These are phyloP conservation scores for Globisporangium heterothallicum DNA, from an alignment of 352 stramenopile species.

Conservation along the genomic window DNA sequence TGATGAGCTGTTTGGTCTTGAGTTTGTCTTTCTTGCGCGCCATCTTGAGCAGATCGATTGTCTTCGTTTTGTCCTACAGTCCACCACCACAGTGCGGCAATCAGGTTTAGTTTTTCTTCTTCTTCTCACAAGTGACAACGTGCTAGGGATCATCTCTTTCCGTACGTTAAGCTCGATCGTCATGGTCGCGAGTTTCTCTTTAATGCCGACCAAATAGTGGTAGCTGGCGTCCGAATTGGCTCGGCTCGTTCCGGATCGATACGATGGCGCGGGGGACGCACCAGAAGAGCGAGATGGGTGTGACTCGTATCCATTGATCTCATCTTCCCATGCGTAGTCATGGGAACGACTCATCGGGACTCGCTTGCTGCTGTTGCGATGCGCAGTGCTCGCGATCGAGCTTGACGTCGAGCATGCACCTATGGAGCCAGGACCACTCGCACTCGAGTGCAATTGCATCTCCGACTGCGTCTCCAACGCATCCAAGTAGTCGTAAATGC, in stretches of 20 bases:
- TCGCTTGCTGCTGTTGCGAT: slow-evolving; percentile 12
- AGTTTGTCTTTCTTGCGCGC: slow-evolving; percentile 70
- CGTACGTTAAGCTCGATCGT: slow-evolving; percentile 73
- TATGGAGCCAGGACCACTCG: slow-evolving; percentile 10
- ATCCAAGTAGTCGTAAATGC: slow-evolving; percentile 82
- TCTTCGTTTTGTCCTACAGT: slow-evolving; percentile 78
- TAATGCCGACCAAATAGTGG: slow-evolving; percentile 65
- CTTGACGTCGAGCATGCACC: slow-evolving; percentile 5
- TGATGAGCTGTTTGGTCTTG: slow-evolving; percentile 53
- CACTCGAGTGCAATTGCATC: slow-evolving; percentile 36
- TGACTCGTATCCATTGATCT: not conserved
- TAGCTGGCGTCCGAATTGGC: slow-evolving; percentile 29
- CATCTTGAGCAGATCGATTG: slow-evolving; percentile 73
- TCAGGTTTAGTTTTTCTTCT: too few relatives aligned
- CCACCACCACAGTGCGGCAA: not conserved
- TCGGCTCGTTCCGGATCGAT: slow-evolving; percentile 27
- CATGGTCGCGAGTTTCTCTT: slow-evolving; percentile 75
- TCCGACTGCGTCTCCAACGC: slow-evolving; percentile 61
- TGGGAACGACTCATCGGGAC: slow-evolving; percentile 2
- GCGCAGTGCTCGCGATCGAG: slow-evolving; percentile 7
- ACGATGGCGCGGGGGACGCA: slow-evolving; percentile 22
- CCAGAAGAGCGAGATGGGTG: slow-evolving; percentile 2
- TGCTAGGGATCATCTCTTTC: too few relatives aligned
- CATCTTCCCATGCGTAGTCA: slow-evolving; percentile 36
- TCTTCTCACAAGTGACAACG: too few relatives aligned